Evolutionary conservation across 1,284 basidiomycete genomes (phyloP), one percentile per base, ranked within the genome.

Genomic region (Xerocomus nothofagi): DNA sequence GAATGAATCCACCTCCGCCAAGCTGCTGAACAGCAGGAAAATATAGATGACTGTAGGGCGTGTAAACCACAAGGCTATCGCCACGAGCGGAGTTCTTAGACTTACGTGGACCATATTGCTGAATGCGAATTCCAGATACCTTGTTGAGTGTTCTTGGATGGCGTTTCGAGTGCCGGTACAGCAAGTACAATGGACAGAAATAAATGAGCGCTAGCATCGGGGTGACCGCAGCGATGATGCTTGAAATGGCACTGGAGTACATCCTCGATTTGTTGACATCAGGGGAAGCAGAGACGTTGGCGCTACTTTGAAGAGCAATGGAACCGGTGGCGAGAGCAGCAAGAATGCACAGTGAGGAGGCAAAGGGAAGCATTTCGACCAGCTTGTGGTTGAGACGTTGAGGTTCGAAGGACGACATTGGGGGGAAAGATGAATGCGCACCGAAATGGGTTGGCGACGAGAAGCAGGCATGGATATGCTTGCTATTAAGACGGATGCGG

Each of bases 101-200:
- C 75, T 54, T 59, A 79, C 80, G 60, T 49, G 80, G 79, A 3
- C 75, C 76, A 54, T 76, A 81, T 47, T 70, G 71, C 54, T 76
- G 75, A 24, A 77, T 57, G 31, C 63, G 63, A 27, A 73, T 58
- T 3, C 78, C 75, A 40, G 73, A 73, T 12, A 67, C 57, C 59
- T 80, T 81, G 54, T 79, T 79, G 42, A 80, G 56, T 1, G 74
- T 70, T 34, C 72, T 71, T 24, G 76, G 76, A 46, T 78, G 69
- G 30, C 66, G 71, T 32, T 66, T 63, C 0, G 74, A 69, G 53
- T 74, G 73, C 8, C 73, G 70, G 50, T 76, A 75, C 10, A 73
- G 68, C 69, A 75, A 72, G 20, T 75, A 74, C 27, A 83, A 56
- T 9, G 70, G 70, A 11, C 71, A 73, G 50, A 79, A 65, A 59